Conservation (phyloP, 345 rosid species). For the Mercurialis annua region DNA sequence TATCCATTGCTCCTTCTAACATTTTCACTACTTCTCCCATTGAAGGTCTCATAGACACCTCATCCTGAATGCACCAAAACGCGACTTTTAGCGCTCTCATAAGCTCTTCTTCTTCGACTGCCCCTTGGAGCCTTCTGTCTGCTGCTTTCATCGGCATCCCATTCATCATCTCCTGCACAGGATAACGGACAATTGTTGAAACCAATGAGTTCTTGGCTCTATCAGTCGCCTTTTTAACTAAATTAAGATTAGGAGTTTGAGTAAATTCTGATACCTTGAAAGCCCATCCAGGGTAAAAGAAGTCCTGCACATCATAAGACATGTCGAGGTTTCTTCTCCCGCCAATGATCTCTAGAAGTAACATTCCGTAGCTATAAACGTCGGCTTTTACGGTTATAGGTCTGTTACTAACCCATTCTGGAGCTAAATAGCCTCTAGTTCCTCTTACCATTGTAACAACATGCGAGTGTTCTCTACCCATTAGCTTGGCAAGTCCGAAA, state of each 20-base stretch:
- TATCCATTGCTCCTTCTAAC: conserved; percentile 34
- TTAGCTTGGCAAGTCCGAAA: conserved; percentile 31
- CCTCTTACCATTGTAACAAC: conserved; percentile 36
- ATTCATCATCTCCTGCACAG: conserved; percentile 19
- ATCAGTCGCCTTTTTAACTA: too few relatives aligned
- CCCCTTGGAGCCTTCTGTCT: conserved; percentile 21
- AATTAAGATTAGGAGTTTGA: too few relatives aligned
- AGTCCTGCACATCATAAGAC: conserved; percentile 31
- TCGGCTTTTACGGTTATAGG: conserved; percentile 35
- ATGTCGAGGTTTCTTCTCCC: conserved; percentile 33
- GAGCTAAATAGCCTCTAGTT: conserved; percentile 33
- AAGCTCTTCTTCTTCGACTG: conserved; percentile 29
- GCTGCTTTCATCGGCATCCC: conserved; percentile 26
- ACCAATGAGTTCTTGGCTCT: neutral
- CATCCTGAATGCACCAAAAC: conserved; percentile 38
- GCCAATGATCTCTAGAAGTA: conserved; percentile 31
- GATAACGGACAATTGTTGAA: neutral
- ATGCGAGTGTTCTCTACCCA: conserved; percentile 36
- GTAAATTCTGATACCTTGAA: conserved; percentile 45
- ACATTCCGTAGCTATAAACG: conserved; percentile 35
- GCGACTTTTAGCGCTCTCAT: conserved; percentile 24
- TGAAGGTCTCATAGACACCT: conserved; percentile 30
- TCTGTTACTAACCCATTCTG: conserved; percentile 33
- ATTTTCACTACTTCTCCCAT: conserved; percentile 33
- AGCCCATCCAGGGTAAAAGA: conserved; percentile 90